phyloP scores from a whole-genome alignment of 2,329 filamentous ascomycete species.

The Rhinocladiella similis region DNA sequence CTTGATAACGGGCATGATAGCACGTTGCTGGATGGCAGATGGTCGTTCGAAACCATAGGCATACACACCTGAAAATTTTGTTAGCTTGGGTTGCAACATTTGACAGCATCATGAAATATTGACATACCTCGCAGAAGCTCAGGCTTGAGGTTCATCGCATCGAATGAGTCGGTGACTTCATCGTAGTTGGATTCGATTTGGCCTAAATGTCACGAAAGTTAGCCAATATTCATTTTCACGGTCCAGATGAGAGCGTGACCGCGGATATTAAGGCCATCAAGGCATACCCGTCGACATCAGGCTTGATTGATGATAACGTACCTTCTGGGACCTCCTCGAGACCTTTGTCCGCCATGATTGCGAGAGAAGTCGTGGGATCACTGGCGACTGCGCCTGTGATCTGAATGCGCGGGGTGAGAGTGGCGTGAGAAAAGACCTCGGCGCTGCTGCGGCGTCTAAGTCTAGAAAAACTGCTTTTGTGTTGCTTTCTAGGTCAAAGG shows the following conservation, averaged over 20 bases:
- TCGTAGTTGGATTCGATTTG: conserved; percentile 99
- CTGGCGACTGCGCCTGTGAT: conserved; percentile 75
- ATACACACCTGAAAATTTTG: conserved; percentile 70
- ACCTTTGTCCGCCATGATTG: conserved; percentile 99
- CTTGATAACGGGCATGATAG: conserved; percentile 99
- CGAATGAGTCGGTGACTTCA: conserved; percentile 98
- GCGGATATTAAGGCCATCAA: too few relatives aligned
- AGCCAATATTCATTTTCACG: not conserved
- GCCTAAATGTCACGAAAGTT: conserved; percentile 54
- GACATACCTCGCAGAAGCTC: conserved; percentile 90
- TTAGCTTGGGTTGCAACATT: conserved; percentile 6
- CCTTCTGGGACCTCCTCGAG: conserved; percentile 96
- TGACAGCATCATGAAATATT: not conserved
- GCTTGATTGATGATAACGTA: conserved; percentile 53
- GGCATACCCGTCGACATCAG: not conserved
- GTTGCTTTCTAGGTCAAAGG: conserved; percentile 16
- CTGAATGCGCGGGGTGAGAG: conserved; percentile 40
- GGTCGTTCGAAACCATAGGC: conserved; percentile 99
- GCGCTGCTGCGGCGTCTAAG: conserved; percentile 24
- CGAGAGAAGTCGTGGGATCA: conserved; percentile 61
- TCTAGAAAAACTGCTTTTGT: conserved; percentile 7
- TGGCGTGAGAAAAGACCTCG: conserved; percentile 22
- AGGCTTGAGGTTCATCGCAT: conserved; percentile 94
- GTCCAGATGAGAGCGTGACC: too few relatives aligned
- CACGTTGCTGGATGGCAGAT: conserved; percentile 99